Evolutionary conservation across 2,329 filamentous ascomycete species (phyloP), one percentile per base, ranked within the genome.

Genomic region (Fusarium duplospermum): DNA sequence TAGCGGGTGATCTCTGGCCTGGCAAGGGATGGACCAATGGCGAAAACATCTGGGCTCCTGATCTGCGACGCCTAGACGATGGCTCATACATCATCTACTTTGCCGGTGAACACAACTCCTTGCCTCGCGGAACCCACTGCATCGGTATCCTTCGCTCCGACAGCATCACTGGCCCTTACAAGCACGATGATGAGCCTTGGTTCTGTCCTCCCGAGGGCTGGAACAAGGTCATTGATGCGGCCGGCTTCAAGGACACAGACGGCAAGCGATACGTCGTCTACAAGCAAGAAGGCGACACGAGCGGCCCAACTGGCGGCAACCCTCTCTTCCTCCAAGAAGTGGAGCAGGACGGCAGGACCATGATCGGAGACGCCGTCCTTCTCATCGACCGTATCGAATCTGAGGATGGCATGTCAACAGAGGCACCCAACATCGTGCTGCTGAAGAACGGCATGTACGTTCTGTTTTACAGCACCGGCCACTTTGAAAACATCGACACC

Each of bases 21-120:
- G 66, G 64, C 4, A 69, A 60, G 3, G 66, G 68, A 10, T 70
- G 68, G 68, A 70, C 68, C 2, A 70, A 47, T 0, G 66, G 66
- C 4, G 13, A 57, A 11, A 35, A 56, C 1, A 65, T 62, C 0
- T 70, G 68, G 68, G 68, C 68, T 2, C 68, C 68, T 6, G 68
- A 70, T 20, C 35, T 70, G 36, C 52, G 68, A 5, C 66, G 54
- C 0, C 9, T 61, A 1, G 60, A 70, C 0, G 52, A 47, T 1
- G 66, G 67, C 35, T 40, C 60, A 2, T 70, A 66, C 10, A 50
- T 70, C 10, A 31, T 70, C 8, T 70, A 70, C n/a, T 27, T 69
- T 4, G 38, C 57, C 24, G 57, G 57, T 22, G 24, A 38, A 4
- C 36, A 56, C 38, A 31, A 14, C 60, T 33, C 4, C 20, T n/a